Conservation (phyloP, 257 asterid genomes). For the Anisodus acutangulus region DNA sequence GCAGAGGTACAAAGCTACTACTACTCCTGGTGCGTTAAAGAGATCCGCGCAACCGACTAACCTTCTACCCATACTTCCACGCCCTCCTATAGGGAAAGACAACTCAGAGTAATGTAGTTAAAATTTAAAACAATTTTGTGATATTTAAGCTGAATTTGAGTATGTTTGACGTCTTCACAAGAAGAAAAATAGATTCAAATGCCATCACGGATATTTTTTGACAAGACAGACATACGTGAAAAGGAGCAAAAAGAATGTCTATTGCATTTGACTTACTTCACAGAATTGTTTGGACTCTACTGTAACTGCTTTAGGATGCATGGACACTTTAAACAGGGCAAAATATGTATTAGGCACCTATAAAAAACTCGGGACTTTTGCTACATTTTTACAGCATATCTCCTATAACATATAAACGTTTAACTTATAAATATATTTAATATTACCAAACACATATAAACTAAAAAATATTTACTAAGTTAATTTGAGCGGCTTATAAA, state of each 20-base stretch:
- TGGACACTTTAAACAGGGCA: background rate
- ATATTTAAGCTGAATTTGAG: background rate
- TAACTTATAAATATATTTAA: too few relatives aligned
- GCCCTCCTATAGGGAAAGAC: background rate
- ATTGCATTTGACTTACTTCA: background rate
- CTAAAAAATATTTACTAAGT: too few relatives aligned
- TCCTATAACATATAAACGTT: background rate
- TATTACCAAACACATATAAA: too few relatives aligned
- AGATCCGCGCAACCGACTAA: too few relatives aligned
- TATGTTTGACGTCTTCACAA: background rate
- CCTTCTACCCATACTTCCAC: too few relatives aligned
- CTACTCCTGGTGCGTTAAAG: too few relatives aligned
- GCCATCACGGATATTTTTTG: background rate
- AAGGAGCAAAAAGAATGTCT: background rate
- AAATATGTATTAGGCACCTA: background rate
- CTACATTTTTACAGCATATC: background rate
- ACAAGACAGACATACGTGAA: background rate
- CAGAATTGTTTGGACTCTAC: conserved; percentile 7
- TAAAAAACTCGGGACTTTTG: background rate
- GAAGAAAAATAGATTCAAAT: background rate
- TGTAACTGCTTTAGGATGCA: background rate
- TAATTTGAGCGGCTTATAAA: too few relatives aligned
- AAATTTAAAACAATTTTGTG: background rate
- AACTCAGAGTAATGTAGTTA: background rate
- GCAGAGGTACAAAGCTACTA: too few relatives aligned